phyloP scores from a whole-genome alignment of 2,329 filamentous ascomycete genomes.

The Penicillium fuscoglaucum region DNA sequence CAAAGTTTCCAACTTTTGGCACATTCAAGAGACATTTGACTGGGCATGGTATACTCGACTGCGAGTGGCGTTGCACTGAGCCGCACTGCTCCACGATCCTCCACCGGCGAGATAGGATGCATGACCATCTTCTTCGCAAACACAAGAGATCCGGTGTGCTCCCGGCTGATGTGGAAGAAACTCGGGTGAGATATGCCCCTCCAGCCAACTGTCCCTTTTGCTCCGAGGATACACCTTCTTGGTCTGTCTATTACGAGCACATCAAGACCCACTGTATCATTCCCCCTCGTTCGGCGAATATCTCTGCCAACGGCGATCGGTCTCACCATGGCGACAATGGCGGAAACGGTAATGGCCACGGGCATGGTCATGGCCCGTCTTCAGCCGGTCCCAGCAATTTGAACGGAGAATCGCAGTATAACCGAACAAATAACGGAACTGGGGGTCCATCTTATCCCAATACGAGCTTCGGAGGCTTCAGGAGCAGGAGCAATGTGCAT shows the following conservation, averaged over 20 bases:
- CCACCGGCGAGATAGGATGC: not conserved
- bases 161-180: not conserved
- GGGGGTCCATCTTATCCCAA: no score
- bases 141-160: not conserved
- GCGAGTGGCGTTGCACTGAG: not conserved
- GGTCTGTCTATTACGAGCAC: not conserved
- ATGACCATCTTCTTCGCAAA: not conserved
- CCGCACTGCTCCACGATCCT: accelerated
- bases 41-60: not conserved
- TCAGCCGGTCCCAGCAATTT: not conserved
- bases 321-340: not conserved
- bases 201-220: not conserved
- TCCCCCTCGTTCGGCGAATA: not conserved
- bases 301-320: not conserved
- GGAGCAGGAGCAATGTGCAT: not conserved
- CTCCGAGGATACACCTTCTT: not conserved
- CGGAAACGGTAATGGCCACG: not conserved
- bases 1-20: not conserved
- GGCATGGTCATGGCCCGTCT: not conserved
- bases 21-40: conserved; percentile 1
- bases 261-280: not conserved
- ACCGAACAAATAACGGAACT: not conserved
- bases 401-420: not conserved
- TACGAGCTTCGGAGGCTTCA: no score
- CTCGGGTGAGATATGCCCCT: not conserved